Conservation (phyloP, 495 filamentous ascomycete genomes). For the Alectoria sarmentosa region DNA sequence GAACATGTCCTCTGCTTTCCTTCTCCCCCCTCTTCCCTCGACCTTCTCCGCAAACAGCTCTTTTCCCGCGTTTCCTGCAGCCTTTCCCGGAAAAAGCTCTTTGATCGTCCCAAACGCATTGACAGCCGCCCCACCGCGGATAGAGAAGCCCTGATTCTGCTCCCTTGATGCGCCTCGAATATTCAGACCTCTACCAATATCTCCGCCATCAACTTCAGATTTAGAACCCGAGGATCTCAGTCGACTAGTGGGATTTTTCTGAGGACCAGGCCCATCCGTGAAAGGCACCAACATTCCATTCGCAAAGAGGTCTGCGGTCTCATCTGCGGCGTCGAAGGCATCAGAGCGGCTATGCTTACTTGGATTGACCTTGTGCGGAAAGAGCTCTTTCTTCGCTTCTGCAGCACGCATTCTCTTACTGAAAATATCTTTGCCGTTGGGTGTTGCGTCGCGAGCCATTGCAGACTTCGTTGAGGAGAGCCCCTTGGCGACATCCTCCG, state of each 20-base stretch:
- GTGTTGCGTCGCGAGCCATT: not conserved
- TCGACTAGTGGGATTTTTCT: conserved; percentile 31
- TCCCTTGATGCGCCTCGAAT: conserved; percentile 55
- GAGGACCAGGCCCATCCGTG: conserved; percentile 39
- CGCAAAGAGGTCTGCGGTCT: conserved; percentile 52
- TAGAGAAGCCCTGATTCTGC: conserved; percentile 52
- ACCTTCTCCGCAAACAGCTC: conserved; percentile 58
- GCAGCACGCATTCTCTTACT: conserved; percentile 42
- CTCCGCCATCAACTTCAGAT: conserved; percentile 6
- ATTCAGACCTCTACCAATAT: conserved; percentile 38
- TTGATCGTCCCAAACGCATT: conserved; percentile 34
- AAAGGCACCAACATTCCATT: conserved; percentile 47
- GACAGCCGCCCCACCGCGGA: conserved; percentile 50
- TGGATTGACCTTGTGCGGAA: conserved; percentile 49
- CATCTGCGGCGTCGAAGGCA: conserved; percentile 58
- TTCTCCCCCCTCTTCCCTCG: conserved; percentile 43
- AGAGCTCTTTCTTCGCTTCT: conserved; percentile 57
- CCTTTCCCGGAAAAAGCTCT: conserved; percentile 66
- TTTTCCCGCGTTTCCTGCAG: conserved; percentile 57
- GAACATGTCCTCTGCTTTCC: conserved; percentile 49
- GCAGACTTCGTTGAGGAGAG: conserved; percentile 35
- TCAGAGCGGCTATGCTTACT: conserved; percentile 58
- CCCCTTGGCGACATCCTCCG: conserved; percentile 28
- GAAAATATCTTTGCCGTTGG: conserved; percentile 3
- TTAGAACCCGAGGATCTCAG: conserved; percentile 31